Percentiles rank a stretch among this genome's conserved stretches.
These are phyloP conservation scores for Penicillium sp. DNA, from an alignment of 2,329 filamentous ascomycete genomes.

Conservation along the genomic window DNA sequence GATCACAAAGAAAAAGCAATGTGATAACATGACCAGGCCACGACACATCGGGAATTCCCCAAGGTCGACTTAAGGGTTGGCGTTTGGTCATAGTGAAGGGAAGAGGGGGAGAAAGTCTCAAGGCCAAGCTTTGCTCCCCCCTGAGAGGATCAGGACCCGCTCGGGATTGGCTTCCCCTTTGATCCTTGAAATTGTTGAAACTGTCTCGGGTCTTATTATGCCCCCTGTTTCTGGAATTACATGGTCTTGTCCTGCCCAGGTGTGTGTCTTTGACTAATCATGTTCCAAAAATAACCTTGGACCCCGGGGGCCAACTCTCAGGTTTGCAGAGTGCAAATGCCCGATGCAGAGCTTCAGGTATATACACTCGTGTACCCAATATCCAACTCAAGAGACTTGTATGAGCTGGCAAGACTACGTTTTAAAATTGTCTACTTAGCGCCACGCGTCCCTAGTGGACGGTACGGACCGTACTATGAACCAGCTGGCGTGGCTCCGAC, in stretches of 20 bases:
- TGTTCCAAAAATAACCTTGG: background rate
- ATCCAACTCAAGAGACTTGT: background rate
- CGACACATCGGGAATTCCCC: background rate
- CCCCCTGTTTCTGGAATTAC: background rate
- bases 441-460: constrained; percentile 16
- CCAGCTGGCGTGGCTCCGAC: background rate
- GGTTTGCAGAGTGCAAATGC: background rate
- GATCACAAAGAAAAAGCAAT: background rate
- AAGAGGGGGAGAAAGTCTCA: background rate
- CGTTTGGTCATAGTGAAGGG: background rate
- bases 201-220: background rate
- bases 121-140: constrained; percentile 17
- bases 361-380: background rate
- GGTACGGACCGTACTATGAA: background rate
- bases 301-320: background rate
- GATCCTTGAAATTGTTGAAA: background rate
- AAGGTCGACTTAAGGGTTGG: background rate
- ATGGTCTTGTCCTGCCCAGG: background rate
- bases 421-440: background rate
- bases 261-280: background rate
- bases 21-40: background rate
- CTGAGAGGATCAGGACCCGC: constrained; percentile 7
- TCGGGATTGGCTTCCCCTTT: background rate
- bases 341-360: background rate
- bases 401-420: background rate